A percentile compares a stretch with the other conserved stretches of the same genome.
Evolutionary conservation across 345 rosid species (phyloP).

Genomic region (Eutrema heterophyllum): DNA sequence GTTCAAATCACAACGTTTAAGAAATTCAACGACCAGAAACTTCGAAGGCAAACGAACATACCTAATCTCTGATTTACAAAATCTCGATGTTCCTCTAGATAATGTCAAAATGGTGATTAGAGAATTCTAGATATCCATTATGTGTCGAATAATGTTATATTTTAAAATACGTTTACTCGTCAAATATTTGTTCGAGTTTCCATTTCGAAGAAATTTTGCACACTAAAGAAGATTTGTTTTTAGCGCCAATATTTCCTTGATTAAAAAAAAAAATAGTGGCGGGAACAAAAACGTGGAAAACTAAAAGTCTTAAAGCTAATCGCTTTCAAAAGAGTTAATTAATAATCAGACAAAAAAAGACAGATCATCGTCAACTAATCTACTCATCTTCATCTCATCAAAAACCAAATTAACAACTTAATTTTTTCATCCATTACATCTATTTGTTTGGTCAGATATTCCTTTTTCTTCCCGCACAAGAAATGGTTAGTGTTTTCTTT

Average conservation of each 20-base stretch:
- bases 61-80: too few species aligned
- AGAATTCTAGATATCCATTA: background rate
- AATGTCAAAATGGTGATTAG: background rate
- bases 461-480: background rate
- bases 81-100: background rate
- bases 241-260: background rate
- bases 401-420: background rate
- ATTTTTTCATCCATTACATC: background rate
- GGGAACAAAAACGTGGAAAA: slow-evolving; percentile 19
- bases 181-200: background rate
- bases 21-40: too few species aligned
- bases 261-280: background rate
- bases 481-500: slow-evolving; percentile 18
- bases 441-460: background rate
- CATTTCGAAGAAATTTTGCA: background rate
- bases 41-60: too few species aligned
- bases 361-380: slow-evolving; percentile 8
- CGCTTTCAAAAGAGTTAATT: slow-evolving; percentile 6
- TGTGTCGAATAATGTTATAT: background rate
- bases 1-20: too few species aligned
- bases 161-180: background rate
- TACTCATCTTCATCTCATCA: background rate
- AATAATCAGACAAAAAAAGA: slow-evolving; percentile 2
- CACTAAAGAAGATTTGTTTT: background rate
- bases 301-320: slow-evolving; percentile 7